Percentiles rank a stretch among this genome's conserved stretches.
phyloP scores from a whole-genome alignment of 2,329 filamentous ascomycete genomes.

The Dryadomyces quercivorus region DNA sequence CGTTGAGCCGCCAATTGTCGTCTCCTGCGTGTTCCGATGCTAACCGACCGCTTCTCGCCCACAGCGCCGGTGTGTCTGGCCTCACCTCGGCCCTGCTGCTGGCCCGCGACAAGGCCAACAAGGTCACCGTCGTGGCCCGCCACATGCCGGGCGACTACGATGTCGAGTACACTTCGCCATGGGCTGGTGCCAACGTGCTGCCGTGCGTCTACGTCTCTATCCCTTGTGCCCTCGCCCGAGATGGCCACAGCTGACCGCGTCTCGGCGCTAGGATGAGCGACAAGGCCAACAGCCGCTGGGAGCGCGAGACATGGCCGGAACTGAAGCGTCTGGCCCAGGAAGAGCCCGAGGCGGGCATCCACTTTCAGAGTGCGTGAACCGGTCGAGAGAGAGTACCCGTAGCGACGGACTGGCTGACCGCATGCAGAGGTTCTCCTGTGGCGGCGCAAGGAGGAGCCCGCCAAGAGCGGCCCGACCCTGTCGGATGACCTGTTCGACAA shows the following conservation, averaged over 20 bases:
- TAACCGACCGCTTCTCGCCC: neutral
- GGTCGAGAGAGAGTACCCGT: no score
- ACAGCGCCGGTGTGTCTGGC: conserved; percentile 36
- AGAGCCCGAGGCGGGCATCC: conserved; percentile 66
- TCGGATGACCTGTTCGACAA: conserved; percentile 49
- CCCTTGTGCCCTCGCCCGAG: neutral
- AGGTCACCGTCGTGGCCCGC: conserved; percentile 42
- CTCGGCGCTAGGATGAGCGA: conserved; percentile 27
- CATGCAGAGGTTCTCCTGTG: conserved; percentile 34
- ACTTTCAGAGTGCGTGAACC: conserved; percentile 52
- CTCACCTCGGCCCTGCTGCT: conserved; percentile 38
- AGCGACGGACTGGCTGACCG: neutral
- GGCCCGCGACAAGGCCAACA: conserved; percentile 28
- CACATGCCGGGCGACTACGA: conserved; percentile 93
- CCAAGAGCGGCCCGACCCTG: conserved; percentile 36
- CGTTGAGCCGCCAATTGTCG: neutral
- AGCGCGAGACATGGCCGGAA: conserved; percentile 52
- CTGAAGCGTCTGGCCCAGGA: conserved; percentile 46
- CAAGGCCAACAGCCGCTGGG: conserved; percentile 37
- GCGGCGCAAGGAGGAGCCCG: conserved; percentile 30
- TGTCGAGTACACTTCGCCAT: conserved; percentile 80
- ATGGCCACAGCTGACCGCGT: neutral
- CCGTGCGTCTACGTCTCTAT: conserved; percentile 42
- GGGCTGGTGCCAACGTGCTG: conserved; percentile 72
- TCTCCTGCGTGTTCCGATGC: neutral